Evolutionary conservation across 768 basidiomycete species (phyloP), one percentile per base, ranked within the genome.

Genomic region (Galerina sulciceps): DNA sequence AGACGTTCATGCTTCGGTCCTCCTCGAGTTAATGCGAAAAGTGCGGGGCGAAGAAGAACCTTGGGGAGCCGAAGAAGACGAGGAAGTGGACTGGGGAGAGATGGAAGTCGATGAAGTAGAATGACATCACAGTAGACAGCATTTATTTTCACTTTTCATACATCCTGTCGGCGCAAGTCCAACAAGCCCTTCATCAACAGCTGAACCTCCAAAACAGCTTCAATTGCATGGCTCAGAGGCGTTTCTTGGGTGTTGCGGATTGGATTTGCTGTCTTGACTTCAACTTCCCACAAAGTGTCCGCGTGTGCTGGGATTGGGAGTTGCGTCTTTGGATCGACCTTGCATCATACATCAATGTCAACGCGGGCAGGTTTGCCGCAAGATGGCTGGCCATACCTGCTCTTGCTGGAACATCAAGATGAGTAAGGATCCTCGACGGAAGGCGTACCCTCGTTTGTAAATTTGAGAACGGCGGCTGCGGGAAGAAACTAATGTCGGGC

Each of bases 341-440:
- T 52, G n/a, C 14, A 53, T 41, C 46, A 45, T 53, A 26, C 18
- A 11, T 47, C 31, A 40, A 22, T 17, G 35, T 34, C 31, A 43
- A 14, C 23, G 22, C 20, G 37, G 36, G 26, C 34, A 11, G 17
- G 10, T 14, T 18, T 22, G 38, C 41, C 26, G 49, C 10, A 26
- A 6, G 36, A 13, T 45, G 23, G 35, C 35, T 17, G 36, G n/a
- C 67, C 71, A 56, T 71, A 88, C 91, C 76, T 90, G 86, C 73
- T 93, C 92, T 72, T 93, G 89, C 71, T 93, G 91, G 70, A 90
- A 91, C 86, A 93, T 90, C 61, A 88, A 84, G 54, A 94, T 90
- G 14, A 89, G 77, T 11, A 94, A 77, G 15, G 78, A 68, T 1
- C 91, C 91, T 56, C 88, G 76, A 26, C 89, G 79, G 69, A 94